Evolutionary conservation across 768 basidiomycete species (phyloP), one percentile per base, ranked within the genome.

Genomic region (Amanita subjunquillea): DNA sequence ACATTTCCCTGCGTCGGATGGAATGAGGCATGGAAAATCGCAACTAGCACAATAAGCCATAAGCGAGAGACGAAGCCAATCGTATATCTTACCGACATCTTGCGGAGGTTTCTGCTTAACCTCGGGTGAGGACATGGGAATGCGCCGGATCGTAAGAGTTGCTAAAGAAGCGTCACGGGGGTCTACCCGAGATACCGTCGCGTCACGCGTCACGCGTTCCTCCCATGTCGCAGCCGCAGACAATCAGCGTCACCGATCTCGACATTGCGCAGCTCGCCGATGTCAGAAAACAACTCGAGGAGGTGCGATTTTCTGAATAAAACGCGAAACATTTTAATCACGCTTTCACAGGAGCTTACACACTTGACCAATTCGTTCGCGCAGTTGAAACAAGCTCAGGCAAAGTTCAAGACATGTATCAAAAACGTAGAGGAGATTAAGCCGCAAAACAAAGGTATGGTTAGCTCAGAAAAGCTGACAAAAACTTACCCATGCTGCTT

Each of bases 351-450:
- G 94, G 95, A 99, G 75, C 69, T 99, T 44, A 85, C 80, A 53
- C 94, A 96, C 64, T 73, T 97, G 45, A 90, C 93, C 9, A 87
- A 80, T 60, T 95, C 93, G 30, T 97, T 93, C 63, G 80, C 85
- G 9, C 92, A 96, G 60, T 80, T 98, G 23, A 95, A 91, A 65
- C 84, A 87, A 58, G 95, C 93, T 0, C 92, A 97, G 64, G 79
- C 83, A 2, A 96, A 95, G 67, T 97, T 98, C 76, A 83, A 80
- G 57, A 72, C 83, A 6, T 95, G 95, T 61, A 77, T 91, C 22
- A 85, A 88, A 51, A 90, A 86, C 57, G 82, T 92, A 1, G 70
- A 68, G 12, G 82, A 93, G 60, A 69, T 96, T 2, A 89, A 82
- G 56, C 77, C 79, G 0, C 71, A 77, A 50, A 91, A 91, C 64